Evolutionary conservation across 192 early-diverging fungal species (phyloP).

Genomic region (Coemansia aciculifera): DNA sequence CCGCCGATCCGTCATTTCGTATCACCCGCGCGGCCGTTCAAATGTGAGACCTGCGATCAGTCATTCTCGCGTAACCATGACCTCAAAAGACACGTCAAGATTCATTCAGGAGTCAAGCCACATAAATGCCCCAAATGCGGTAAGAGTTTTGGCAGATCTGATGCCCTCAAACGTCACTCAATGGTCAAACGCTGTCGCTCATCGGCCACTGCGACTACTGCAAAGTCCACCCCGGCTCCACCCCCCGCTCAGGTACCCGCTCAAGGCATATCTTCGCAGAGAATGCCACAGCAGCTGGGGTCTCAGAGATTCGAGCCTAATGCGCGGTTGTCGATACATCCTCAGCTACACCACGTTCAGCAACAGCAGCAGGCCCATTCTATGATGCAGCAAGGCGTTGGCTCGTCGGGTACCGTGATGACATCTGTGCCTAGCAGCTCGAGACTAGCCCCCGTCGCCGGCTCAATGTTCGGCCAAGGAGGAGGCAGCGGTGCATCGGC

Average conservation of each 20-base stretch:
- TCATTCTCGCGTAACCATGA: constrained; percentile 75
- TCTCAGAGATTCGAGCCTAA: constrained; percentile 4
- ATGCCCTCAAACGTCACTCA: constrained; percentile 70
- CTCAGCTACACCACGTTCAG: constrained; percentile 13
- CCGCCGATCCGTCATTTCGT: constrained; percentile 55
- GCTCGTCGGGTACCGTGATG: constrained; percentile 10
- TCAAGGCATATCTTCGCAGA: constrained; percentile 5
- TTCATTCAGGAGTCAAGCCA: constrained; percentile 77
- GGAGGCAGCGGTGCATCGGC: background rate
- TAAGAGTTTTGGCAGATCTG: constrained; percentile 71
- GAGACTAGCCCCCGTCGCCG: constrained; percentile 32
- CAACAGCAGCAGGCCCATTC: constrained; percentile 15
- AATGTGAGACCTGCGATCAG: constrained; percentile 57
- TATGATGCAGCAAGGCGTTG: constrained; percentile 8
- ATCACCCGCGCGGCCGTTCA: constrained; percentile 57
- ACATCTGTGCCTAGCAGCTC: constrained; percentile 28
- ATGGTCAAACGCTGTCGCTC: constrained; percentile 63
- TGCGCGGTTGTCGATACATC: background rate
- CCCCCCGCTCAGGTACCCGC: background rate
- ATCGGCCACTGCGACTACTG: constrained; percentile 6
- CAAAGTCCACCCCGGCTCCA: constrained; percentile 6
- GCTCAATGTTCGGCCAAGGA: constrained; percentile 39
- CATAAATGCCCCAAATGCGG: constrained; percentile 72
- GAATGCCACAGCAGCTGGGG: background rate
- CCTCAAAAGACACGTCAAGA: constrained; percentile 72